A percentile compares a stretch with the other conserved stretches of the same genome.
phyloP scores from a whole-genome alignment of 1,139 yeast species.

The Diutina sp. region DNA sequence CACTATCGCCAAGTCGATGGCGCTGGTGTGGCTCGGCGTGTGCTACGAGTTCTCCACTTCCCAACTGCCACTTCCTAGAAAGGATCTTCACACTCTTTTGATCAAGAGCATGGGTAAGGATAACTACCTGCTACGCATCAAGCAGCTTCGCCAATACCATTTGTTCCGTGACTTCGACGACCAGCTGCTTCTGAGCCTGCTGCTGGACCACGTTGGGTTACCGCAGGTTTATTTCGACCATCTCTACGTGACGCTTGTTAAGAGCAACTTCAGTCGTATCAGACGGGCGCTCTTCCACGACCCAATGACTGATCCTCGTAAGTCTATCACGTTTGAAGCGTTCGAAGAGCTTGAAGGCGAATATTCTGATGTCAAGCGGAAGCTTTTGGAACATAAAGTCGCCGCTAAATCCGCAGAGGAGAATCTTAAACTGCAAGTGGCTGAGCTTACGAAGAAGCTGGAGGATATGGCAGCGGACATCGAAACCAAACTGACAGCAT shows the following conservation, averaged over 20 bases:
- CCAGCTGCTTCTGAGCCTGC: constrained; percentile 14
- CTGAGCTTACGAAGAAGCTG: background rate
- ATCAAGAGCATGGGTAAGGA: constrained; percentile 69
- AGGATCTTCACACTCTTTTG: constrained; percentile 49
- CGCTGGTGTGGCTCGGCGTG: constrained; percentile 61
- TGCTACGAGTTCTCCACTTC: constrained; percentile 72
- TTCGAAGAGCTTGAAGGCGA: constrained; percentile 50
- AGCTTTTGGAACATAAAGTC: constrained; percentile 15
- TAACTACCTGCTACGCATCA: constrained; percentile 61
- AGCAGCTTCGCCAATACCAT: constrained; percentile 53
- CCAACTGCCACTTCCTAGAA: constrained; percentile 57
- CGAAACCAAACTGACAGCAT: constrained; percentile 6
- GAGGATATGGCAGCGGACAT: background rate
- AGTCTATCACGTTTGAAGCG: constrained; percentile 53
- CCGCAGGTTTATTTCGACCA: constrained; percentile 71
- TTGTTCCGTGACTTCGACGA: constrained; percentile 46
- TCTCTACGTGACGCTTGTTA: constrained; percentile 50
- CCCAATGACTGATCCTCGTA: constrained; percentile 61
- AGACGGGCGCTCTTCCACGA: constrained; percentile 61
- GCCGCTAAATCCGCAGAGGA: constrained; percentile 13
- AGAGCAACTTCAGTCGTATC: constrained; percentile 59
- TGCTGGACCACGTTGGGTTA: constrained; percentile 64
- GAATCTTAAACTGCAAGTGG: constrained; percentile 11
- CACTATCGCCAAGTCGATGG: constrained; percentile 51
- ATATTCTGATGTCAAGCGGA: constrained; percentile 14